A percentile compares a stretch with the other conserved stretches of the same genome.
Evolutionary conservation across 1,284 basidiomycete species (phyloP).

Genomic region (Microbotryum silenes-acaulis): DNA sequence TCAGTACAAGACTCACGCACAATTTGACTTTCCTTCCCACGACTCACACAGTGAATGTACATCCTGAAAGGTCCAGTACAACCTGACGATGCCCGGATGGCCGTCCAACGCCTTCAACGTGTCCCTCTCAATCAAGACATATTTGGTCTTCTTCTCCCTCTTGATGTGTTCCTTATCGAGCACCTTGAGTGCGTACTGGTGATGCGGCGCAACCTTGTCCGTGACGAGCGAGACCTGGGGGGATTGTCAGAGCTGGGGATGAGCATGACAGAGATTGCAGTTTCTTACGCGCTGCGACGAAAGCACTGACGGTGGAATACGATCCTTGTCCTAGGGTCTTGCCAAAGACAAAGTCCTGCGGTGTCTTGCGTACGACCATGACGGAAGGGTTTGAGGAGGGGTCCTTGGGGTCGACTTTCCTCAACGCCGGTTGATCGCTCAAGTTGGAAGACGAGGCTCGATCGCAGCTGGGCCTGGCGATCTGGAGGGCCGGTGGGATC

Average conservation of each 20-base stretch:
- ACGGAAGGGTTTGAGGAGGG: too few relatives aligned
- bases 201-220: constrained; percentile 49
- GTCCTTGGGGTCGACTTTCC: too few relatives aligned
- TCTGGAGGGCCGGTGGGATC: too few relatives aligned
- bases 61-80: constrained; percentile 37
- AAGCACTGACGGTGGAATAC: constrained; percentile 59
- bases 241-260: constrained; percentile 11
- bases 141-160: constrained; percentile 57
- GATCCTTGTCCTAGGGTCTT: constrained; percentile 66
- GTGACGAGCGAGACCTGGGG: constrained; percentile 55
- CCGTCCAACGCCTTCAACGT: constrained; percentile 47
- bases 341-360: constrained; percentile 53
- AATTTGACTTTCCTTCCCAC: neutral
- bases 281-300: neutral
- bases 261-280: constrained; percentile 18
- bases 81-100: constrained; percentile 37
- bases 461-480: too few relatives aligned
- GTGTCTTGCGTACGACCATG: constrained; percentile 7
- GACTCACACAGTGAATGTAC: constrained; percentile 29
- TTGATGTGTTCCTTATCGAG: constrained; percentile 65
- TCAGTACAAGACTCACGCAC: neutral
- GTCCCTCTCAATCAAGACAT: constrained; percentile 59
- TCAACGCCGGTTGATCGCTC: too few relatives aligned
- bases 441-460: too few relatives aligned
- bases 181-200: constrained; percentile 66